Evolutionary conservation across 2,329 filamentous ascomycete genomes (phyloP).

Genomic region (Colletotrichum neosansevieriae): DNA sequence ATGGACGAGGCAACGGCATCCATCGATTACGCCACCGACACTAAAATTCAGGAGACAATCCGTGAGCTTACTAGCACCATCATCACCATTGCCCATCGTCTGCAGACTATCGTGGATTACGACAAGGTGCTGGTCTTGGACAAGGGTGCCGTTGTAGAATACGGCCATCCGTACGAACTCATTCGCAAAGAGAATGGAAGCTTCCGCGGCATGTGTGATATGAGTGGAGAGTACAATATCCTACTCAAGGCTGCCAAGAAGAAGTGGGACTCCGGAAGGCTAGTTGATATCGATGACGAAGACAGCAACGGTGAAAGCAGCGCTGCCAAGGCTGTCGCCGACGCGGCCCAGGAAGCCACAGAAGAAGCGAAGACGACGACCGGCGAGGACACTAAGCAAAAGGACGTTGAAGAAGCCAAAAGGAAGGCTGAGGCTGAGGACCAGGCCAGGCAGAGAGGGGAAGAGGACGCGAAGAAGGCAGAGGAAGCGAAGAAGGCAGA

Average conservation of each 20-base stretch:
- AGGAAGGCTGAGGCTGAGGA: constrained; percentile 7
- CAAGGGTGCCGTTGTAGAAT: constrained; percentile 88
- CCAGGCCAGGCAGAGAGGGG: constrained; percentile 21
- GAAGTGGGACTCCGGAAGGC: constrained; percentile 57
- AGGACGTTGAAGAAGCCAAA: background rate
- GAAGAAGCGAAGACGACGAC: constrained; percentile 26
- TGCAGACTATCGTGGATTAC: constrained; percentile 98
- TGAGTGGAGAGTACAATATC: constrained; percentile 68
- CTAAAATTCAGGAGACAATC: constrained; percentile 96
- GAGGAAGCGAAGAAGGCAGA: constrained; percentile 16
- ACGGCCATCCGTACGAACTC: constrained; percentile 87
- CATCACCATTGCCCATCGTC: constrained; percentile 93
- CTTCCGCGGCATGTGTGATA: constrained; percentile 75
- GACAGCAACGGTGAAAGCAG: constrained; percentile 7
- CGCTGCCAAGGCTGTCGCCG: constrained; percentile 1
- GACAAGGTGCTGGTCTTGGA: constrained; percentile 97
- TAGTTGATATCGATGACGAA: constrained; percentile 49
- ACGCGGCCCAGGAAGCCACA: constrained; percentile 16
- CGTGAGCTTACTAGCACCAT: constrained; percentile 94
- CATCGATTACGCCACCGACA: constrained; percentile 95
- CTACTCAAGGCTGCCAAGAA: constrained; percentile 68
- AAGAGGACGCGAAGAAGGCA: constrained; percentile 27
- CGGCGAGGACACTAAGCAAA: constrained; percentile 8
- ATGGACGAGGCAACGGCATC: constrained; percentile 99
- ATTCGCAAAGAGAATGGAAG: constrained; percentile 76